phyloP scores from a whole-genome alignment of 306 rosid genomes.

The Rubus parviflorus region DNA sequence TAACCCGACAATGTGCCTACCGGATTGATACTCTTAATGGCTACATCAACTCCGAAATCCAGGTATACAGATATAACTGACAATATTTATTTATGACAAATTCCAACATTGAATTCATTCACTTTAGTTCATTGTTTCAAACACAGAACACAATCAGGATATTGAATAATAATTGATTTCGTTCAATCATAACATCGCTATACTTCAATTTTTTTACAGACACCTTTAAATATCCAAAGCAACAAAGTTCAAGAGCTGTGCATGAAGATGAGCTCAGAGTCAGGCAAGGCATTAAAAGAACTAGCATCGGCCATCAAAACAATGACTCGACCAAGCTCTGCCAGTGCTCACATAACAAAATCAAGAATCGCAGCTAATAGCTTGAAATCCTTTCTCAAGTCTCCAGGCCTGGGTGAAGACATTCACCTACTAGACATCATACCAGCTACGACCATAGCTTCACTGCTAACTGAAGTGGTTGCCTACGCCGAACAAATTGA shows the following conservation, averaged over 20 bases:
- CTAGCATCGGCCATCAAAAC: constrained; percentile 31
- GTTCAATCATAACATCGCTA: background rate
- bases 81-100: background rate
- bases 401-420: constrained; percentile 21
- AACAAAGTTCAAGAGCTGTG: constrained; percentile 42
- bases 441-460: constrained; percentile 32
- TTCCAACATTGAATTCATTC: background rate
- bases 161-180: background rate
- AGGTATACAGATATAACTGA: constrained; percentile 7
- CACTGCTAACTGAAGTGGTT: constrained; percentile 9
- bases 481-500: background rate
- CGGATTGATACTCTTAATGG: constrained; percentile 45
- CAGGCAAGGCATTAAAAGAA: constrained; percentile 39
- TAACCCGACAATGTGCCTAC: constrained; percentile 48
- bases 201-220: constrained; percentile 2
- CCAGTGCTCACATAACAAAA: constrained; percentile 26
- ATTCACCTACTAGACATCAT: constrained; percentile 27
- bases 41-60: constrained; percentile 30
- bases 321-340: constrained; percentile 31
- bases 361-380: constrained; percentile 28
- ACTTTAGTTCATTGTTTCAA: background rate
- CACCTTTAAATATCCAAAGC: constrained; percentile 26
- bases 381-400: constrained; percentile 25
- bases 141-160: background rate
- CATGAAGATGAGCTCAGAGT: constrained; percentile 35